A percentile compares a stretch with the other conserved stretches of the same genome.
These are phyloP conservation scores for Hortiboletus campestris DNA, from an alignment of 768 basidiomycete genomes.

Conservation along the genomic window DNA sequence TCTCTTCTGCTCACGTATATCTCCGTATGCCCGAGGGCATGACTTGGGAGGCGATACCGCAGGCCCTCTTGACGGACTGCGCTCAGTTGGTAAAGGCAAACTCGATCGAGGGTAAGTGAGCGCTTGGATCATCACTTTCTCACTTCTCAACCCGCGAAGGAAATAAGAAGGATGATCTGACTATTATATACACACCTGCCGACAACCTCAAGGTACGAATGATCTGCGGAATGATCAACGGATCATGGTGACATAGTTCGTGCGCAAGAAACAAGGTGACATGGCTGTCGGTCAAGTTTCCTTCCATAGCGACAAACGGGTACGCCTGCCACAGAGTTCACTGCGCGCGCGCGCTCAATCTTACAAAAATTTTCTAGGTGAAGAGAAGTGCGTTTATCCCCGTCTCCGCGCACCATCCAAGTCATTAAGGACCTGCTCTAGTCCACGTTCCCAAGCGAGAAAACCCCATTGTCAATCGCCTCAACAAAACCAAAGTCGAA, in stretches of 20 bases:
- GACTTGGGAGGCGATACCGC: conserved; percentile 86
- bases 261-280: conserved; percentile 86
- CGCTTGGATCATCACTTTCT: neutral
- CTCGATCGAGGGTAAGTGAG: conserved; percentile 75
- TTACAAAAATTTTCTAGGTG: conserved; percentile 48
- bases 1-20: conserved; percentile 96
- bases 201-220: conserved; percentile 81
- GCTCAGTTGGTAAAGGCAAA: conserved; percentile 98
- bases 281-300: conserved; percentile 97
- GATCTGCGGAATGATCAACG: neutral
- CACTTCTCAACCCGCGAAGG: conserved; percentile 44
- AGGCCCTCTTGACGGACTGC: conserved; percentile 74
- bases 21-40: conserved; percentile 83
- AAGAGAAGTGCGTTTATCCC: conserved; percentile 58
- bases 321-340: conserved; percentile 29
- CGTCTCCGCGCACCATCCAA: neutral
- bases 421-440: conserved; percentile 26
- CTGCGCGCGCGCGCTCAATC: neutral
- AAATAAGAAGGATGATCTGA: conserved; percentile 93
- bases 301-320: conserved; percentile 88
- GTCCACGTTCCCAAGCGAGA: conserved; percentile 80
- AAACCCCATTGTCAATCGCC: conserved; percentile 85
- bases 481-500: conserved; percentile 92
- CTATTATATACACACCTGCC: conserved; percentile 91
- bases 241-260: neutral